Conservation (phyloP, 2,329 filamentous ascomycete genomes). For the Ophiostoma perfectum region DNA sequence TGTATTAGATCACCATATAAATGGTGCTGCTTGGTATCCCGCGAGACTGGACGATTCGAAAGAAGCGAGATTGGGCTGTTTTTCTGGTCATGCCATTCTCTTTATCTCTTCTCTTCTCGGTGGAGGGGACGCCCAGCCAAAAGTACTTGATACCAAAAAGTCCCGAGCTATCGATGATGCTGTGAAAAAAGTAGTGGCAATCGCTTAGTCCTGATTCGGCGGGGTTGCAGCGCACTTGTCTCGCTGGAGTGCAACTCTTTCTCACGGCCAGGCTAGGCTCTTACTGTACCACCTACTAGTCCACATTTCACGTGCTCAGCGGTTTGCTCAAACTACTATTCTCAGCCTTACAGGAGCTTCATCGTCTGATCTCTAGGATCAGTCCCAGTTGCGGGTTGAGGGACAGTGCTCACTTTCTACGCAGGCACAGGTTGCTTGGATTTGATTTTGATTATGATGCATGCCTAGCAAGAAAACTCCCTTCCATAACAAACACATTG, state of each 20-base stretch:
- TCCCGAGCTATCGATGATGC: neutral
- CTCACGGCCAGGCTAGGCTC: neutral
- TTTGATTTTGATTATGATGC: neutral
- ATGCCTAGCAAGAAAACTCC: conserved; percentile 10
- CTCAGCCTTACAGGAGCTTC: neutral
- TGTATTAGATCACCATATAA: neutral
- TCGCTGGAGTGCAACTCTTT: neutral
- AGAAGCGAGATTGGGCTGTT: too few relatives aligned
- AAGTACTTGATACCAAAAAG: neutral
- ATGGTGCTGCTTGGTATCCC: too few relatives aligned
- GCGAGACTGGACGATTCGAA: too few relatives aligned
- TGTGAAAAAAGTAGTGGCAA: conserved; percentile 15
- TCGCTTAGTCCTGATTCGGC: conserved; percentile 20
- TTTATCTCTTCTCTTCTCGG: too few relatives aligned
- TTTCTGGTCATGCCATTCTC: too few relatives aligned
- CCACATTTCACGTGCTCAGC: conserved; percentile 6
- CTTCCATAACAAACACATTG: neutral
- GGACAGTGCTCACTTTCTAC: too few relatives aligned
- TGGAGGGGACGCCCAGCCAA: too few relatives aligned
- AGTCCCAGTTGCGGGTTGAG: too few relatives aligned
- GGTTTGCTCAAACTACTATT: neutral
- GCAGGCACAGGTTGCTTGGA: neutral
- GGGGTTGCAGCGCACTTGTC: neutral
- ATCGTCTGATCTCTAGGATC: too few relatives aligned
- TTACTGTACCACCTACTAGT: conserved; percentile 2